phyloP scores from a whole-genome alignment of 116 monocot genomes.

The Iris pallida region DNA sequence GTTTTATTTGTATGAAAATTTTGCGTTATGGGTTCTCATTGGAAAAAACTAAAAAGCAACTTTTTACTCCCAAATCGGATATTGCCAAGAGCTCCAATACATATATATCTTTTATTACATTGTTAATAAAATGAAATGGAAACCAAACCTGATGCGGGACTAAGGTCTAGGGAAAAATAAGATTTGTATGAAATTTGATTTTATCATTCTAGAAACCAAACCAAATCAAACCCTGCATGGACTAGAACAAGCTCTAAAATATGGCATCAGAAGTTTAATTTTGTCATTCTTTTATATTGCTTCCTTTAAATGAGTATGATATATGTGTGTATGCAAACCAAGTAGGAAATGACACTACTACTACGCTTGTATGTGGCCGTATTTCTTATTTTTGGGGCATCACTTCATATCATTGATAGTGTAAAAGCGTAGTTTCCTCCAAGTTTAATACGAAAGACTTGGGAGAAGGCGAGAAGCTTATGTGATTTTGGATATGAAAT shows the following conservation, averaged over 20 bases:
- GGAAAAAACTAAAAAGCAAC: no score
- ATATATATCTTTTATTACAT: no score
- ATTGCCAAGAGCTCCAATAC: no score
- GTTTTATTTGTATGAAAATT: no score
- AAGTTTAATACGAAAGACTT: background rate
- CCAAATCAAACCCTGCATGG: background rate
- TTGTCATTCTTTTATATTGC: background rate
- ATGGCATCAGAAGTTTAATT: background rate
- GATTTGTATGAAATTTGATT: no score
- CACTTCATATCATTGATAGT: background rate
- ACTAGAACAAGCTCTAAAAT: background rate
- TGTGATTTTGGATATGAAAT: background rate
- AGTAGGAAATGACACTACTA: background rate
- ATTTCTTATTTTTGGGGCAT: background rate
- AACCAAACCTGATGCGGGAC: no score
- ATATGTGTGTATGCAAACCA: background rate
- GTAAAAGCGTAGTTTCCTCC: background rate
- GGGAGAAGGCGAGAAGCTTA: background rate
- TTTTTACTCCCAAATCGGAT: no score
- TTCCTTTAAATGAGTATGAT: background rate
- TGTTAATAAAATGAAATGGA: no score
- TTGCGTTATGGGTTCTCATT: no score
- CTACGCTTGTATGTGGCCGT: background rate
- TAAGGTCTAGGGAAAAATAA: no score
- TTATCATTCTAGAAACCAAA: no score